These are phyloP conservation scores for Graphilbum fragrans DNA, from an alignment of 2,329 filamentous ascomycete genomes.

Conservation along the genomic window DNA sequence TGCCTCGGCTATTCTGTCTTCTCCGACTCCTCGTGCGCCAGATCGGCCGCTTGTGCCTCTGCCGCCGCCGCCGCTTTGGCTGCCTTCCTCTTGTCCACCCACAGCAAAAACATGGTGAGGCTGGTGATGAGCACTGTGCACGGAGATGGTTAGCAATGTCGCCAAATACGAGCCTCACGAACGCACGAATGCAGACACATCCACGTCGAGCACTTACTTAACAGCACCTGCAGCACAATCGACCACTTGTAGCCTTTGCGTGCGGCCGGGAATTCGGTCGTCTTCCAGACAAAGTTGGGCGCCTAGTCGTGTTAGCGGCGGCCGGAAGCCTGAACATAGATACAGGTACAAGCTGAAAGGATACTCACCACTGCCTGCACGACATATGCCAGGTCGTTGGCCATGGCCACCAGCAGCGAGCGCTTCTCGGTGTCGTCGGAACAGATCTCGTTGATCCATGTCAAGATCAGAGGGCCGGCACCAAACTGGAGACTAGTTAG, in stretches of 20 bases:
- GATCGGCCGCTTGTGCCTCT: background rate
- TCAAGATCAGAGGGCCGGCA: slow-evolving; percentile 24
- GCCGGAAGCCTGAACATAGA: background rate
- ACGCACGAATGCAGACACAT: background rate
- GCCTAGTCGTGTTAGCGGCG: slow-evolving; percentile 13
- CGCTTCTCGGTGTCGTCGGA: slow-evolving; percentile 15
- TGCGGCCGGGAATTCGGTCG: slow-evolving; percentile 23
- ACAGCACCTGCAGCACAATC: slow-evolving; percentile 19
- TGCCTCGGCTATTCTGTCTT: no score
- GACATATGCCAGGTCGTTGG: slow-evolving; percentile 15
- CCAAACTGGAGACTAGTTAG: slow-evolving; percentile 12
- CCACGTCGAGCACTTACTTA: slow-evolving; percentile 15
- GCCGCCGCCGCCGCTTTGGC: background rate
- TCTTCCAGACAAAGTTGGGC: slow-evolving; percentile 29
- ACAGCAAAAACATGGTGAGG: background rate
- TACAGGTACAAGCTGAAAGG: background rate
- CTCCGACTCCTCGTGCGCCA: no score
- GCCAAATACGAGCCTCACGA: no score
- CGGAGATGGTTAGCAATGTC: no score
- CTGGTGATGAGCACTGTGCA: background rate
- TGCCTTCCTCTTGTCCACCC: background rate
- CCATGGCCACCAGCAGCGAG: slow-evolving; percentile 13
- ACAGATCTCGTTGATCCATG: slow-evolving; percentile 16
- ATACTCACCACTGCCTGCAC: slow-evolving; percentile 17
- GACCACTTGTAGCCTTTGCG: slow-evolving; percentile 23